Conservation (phyloP, 2,329 filamentous ascomycete species). For the Fusarium sterilihyphosum region DNA sequence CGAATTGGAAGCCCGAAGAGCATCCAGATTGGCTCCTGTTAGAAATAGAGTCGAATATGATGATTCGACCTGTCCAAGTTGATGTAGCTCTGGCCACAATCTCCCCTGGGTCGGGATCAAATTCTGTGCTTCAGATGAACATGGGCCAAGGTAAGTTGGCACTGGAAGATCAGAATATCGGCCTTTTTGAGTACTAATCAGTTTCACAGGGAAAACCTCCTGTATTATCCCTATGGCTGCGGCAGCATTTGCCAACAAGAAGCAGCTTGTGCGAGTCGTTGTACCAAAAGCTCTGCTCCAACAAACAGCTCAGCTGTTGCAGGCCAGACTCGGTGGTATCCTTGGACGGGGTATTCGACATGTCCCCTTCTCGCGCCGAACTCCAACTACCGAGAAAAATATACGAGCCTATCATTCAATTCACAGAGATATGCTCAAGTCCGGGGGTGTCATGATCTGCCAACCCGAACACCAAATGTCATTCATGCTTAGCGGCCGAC, state of each 20-base stretch:
- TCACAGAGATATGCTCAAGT: slow-evolving; percentile 52
- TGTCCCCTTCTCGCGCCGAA: slow-evolving; percentile 67
- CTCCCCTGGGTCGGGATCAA: slow-evolving; percentile 58
- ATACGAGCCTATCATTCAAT: slow-evolving; percentile 46
- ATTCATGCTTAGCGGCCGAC: slow-evolving; percentile 69
- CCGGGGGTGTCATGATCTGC: slow-evolving; percentile 64
- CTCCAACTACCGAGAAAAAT: slow-evolving; percentile 45
- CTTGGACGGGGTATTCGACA: slow-evolving; percentile 63
- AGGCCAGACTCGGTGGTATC: slow-evolving; percentile 64
- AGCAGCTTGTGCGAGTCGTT: slow-evolving; percentile 62
- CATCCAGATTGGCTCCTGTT: slow-evolving; percentile 72
- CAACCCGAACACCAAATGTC: slow-evolving; percentile 73
- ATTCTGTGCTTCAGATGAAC: slow-evolving; percentile 72
- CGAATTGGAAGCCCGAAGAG: slow-evolving; percentile 64
- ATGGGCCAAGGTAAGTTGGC: slow-evolving; percentile 67
- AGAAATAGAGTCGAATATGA: slow-evolving; percentile 71
- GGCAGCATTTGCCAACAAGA: slow-evolving; percentile 55
- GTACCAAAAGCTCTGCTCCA: slow-evolving; percentile 67
- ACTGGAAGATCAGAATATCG: background rate
- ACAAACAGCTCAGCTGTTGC: slow-evolving; percentile 67
- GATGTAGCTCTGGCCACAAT: slow-evolving; percentile 71
- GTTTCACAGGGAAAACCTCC: slow-evolving; percentile 62
- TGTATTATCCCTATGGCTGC: slow-evolving; percentile 65
- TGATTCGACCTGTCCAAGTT: slow-evolving; percentile 70
- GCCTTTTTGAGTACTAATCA: background rate